Evolutionary conservation across 2,329 filamentous ascomycete genomes (phyloP).

Genomic region (Talaromyces sp.): DNA sequence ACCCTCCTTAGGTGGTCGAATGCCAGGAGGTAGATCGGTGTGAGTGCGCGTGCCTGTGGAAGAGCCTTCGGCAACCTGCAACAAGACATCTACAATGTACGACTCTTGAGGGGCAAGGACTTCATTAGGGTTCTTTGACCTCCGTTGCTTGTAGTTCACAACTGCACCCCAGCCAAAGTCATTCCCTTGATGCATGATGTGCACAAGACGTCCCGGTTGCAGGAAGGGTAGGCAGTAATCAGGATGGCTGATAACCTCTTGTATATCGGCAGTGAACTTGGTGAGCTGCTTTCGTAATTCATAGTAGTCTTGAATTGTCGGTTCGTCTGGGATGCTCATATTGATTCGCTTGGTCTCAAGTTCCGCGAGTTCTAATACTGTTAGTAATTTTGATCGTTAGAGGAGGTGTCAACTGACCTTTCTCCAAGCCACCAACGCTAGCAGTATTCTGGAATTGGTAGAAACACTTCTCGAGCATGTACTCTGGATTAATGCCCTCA

Average conservation of each 20-base stretch:
- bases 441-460: constrained; percentile 97
- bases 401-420: constrained; percentile 41
- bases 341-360: constrained; percentile 71
- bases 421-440: constrained; percentile 77
- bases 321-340: constrained; percentile 78
- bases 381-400: constrained; percentile 25
- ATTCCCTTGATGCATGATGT: constrained; percentile 71
- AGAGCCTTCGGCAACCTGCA: constrained; percentile 57
- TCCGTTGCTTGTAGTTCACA: constrained; percentile 66
- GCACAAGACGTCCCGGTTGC: constrained; percentile 80
- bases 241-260: constrained; percentile 85
- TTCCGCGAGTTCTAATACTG: constrained; percentile 60
- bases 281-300: constrained; percentile 80
- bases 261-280: constrained; percentile 82
- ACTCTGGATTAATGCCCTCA: constrained; percentile 98
- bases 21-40: constrained; percentile 61
- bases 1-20: constrained; percentile 58
- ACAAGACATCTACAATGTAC: constrained; percentile 76
- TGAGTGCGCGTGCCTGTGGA: constrained; percentile 54
- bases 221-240: constrained; percentile 80
- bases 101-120: constrained; percentile 71
- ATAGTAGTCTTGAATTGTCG: constrained; percentile 90
- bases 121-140: constrained; percentile 62
- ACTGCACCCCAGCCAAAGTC: constrained; percentile 97
- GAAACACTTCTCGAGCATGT: constrained; percentile 98